Evolutionary conservation across 2,329 filamentous ascomycete species (phyloP).

Genomic region (Alternaria conjuncta): DNA sequence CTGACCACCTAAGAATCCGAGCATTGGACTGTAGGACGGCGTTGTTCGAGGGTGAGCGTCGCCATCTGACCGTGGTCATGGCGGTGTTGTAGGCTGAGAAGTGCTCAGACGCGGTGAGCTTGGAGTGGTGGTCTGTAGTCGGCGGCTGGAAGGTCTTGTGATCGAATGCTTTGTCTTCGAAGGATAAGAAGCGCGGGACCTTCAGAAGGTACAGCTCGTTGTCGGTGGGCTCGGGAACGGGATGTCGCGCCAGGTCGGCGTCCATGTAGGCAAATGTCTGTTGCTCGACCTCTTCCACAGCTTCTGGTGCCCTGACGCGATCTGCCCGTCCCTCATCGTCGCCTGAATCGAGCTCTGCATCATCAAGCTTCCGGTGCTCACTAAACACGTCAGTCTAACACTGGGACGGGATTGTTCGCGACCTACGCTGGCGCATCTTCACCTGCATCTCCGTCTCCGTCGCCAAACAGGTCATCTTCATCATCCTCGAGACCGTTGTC

Average conservation of each 20-base stretch:
- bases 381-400: slow-evolving; percentile 31
- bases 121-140: slow-evolving; percentile 63
- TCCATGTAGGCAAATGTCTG: slow-evolving; percentile 66
- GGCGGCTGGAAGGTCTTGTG: slow-evolving; percentile 70
- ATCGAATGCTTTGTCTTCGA: slow-evolving; percentile 72
- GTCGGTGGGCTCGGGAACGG: slow-evolving; percentile 73
- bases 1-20: slow-evolving; percentile 77
- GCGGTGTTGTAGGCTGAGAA: slow-evolving; percentile 69
- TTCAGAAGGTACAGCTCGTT: slow-evolving; percentile 75
- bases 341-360: slow-evolving; percentile 68
- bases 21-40: slow-evolving; percentile 76
- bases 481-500: slow-evolving; percentile 43
- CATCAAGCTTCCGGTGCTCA: slow-evolving; percentile 60
- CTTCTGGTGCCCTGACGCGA: slow-evolving; percentile 56
- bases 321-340: slow-evolving; percentile 70
- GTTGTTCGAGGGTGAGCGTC: slow-evolving; percentile 69
- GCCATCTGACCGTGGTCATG: slow-evolving; percentile 72
- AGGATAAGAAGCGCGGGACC: slow-evolving; percentile 74
- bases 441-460: slow-evolving; percentile 39
- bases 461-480: slow-evolving; percentile 57
- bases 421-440: slow-evolving; percentile 39
- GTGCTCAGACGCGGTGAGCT: slow-evolving; percentile 52
- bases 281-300: slow-evolving; percentile 59
- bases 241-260: slow-evolving; percentile 71
- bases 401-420: slow-evolving; percentile 31